Evolutionary conservation across 345 rosid genomes (phyloP), one percentile per base, ranked within the genome.

Genomic region (Erysimum cheiranthoides): DNA sequence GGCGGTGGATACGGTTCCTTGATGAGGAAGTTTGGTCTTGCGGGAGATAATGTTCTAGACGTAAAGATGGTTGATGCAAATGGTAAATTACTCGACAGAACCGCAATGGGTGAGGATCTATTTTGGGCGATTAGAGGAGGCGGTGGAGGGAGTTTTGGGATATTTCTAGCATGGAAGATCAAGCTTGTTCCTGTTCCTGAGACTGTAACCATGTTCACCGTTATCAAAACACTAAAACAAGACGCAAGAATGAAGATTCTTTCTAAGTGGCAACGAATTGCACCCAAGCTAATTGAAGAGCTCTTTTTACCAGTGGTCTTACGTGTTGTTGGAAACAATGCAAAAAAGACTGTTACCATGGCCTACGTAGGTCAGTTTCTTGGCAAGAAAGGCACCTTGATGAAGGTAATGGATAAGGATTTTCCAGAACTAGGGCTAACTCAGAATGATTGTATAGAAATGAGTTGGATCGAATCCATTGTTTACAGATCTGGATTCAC

Each of bases 61-160:
- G 96, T 90, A 38, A 76, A 81, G 64, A 88, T 90, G 0, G 73
- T 90, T 2, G 91, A 85, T 43, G 85, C 68, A 1, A 74, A 76
- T 39, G 93, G 96, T n/a, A 77, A 65, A 10, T 45, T 88, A 16
- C 85, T 87, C 0, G 85, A 90, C 69, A 57, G 92, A 60, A 54
- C 64, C 1, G 56, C 86, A 0, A 90, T 86, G 91, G 91, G 96
- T 0, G 89, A 90, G 53, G 96, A 90, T 59, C 65, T 73, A 3
- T 90, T 88, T 66, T 86, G 93, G 93, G 96, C 93, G 1, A 86
- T 90, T 9, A 45, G 87, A 65, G 96, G 96, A 11, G 96, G 93
- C 0, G 25, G 25, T 21, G 25, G 25, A 21, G 25, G 25, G 25
- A 21, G 93, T 73, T 90, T 90, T 16, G 96, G 93, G 1, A 17